Conservation (phyloP, 192 early-diverging fungal species). For the Backusella circina region DNA sequence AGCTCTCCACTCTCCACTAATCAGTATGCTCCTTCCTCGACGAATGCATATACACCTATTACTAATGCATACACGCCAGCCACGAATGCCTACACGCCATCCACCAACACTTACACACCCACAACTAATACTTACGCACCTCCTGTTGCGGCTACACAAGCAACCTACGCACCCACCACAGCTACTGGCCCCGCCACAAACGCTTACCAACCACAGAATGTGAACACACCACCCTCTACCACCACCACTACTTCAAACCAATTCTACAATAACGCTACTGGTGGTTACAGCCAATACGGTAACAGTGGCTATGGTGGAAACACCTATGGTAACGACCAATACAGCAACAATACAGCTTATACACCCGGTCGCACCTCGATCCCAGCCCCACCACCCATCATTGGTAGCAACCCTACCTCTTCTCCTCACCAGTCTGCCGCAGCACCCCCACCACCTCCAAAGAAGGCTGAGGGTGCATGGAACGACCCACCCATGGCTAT, state of each 20-base stretch:
- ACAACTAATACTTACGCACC: slow-evolving; percentile 19
- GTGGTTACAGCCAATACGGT: not conserved
- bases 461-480: slow-evolving; percentile 48
- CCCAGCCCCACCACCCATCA: slow-evolving; percentile 18
- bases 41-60: slow-evolving; percentile 12
- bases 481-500: slow-evolving; percentile 52
- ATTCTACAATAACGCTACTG: not conserved
- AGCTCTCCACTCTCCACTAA: slow-evolving; percentile 30
- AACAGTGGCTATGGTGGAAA: not conserved
- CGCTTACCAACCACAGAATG: slow-evolving; percentile 20
- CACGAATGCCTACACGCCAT: slow-evolving; percentile 8
- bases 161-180: not conserved
- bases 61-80: slow-evolving; percentile 5
- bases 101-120: slow-evolving; percentile 12
- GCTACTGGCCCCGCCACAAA: not conserved
- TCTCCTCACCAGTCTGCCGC: slow-evolving; percentile 35
- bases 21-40: slow-evolving; percentile 19
- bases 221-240: not conserved
- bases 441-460: slow-evolving; percentile 30
- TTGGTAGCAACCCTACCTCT: slow-evolving; percentile 1
- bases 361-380: not conserved
- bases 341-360: not conserved
- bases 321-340: not conserved
- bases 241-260: too few species aligned
- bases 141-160: slow-evolving; percentile 31